Evolutionary conservation across 2,329 filamentous ascomycete genomes (phyloP).

Genomic region (Talaromyces amestolkiae): DNA sequence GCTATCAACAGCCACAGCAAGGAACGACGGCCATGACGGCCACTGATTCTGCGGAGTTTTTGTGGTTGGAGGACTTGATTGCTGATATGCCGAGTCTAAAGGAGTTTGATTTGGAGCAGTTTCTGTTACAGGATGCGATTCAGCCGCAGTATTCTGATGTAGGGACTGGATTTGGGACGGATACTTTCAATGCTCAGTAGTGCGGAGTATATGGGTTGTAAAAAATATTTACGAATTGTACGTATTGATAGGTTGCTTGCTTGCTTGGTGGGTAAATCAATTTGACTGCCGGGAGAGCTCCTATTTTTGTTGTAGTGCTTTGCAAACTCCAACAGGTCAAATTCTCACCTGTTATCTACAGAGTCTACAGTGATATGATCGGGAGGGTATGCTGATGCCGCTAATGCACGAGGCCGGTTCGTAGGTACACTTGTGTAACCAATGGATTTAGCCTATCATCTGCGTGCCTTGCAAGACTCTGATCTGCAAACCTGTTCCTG

Average conservation of each 20-base stretch:
- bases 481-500: not conserved
- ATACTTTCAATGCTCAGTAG: not conserved
- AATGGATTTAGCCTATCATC: not conserved
- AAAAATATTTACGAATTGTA: not conserved
- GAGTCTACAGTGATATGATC: not conserved
- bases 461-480: not conserved
- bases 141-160: conserved; percentile 22
- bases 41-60: conserved; percentile 36
- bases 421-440: not conserved
- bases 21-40: conserved; percentile 19
- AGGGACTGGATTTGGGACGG: not conserved
- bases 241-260: too few relatives aligned
- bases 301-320: too few relatives aligned
- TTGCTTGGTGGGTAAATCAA: too few relatives aligned
- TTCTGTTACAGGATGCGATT: conserved; percentile 34
- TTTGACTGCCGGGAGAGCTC: too few relatives aligned
- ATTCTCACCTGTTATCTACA: not conserved
- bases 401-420: not conserved
- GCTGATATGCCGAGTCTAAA: conserved; percentile 47
- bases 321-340: too few relatives aligned
- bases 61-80: conserved; percentile 46
- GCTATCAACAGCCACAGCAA: not conserved
- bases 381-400: not conserved
- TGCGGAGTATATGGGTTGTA: not conserved
- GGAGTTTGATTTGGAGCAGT: conserved; percentile 46